These are phyloP conservation scores for Lycium barbarum DNA, from an alignment of 257 asterid genomes.

Conservation along the genomic window DNA sequence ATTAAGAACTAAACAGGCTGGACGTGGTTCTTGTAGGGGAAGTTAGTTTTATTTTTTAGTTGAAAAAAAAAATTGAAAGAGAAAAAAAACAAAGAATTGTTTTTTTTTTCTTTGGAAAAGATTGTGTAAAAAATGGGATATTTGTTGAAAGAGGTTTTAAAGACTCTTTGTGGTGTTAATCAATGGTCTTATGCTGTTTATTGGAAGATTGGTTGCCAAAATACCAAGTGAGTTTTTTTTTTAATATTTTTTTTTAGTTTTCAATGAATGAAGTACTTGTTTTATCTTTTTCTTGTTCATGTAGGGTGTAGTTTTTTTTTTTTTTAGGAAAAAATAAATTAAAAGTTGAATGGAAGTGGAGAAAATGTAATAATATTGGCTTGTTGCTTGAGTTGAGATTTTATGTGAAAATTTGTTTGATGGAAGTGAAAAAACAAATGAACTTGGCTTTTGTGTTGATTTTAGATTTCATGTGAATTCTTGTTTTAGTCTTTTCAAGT, in stretches of 20 bases:
- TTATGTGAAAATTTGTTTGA: neutral
- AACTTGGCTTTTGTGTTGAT: conserved; percentile 23
- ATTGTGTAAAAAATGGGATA: conserved; percentile 65
- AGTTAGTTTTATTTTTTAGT: conserved; percentile 59
- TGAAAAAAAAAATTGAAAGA: neutral
- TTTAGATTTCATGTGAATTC: neutral
- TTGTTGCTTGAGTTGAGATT: neutral
- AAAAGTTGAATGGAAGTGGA: neutral
- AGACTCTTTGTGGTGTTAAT: conserved; percentile 92
- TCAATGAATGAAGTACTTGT: neutral
- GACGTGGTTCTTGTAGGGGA: conserved; percentile 97
- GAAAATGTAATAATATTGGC: neutral
- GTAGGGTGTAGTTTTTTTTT: neutral
- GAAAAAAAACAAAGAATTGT: neutral
- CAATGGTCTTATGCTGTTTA: conserved; percentile 97
- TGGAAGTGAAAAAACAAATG: neutral
- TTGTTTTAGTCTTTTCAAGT: neutral
- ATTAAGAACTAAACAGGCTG: conserved; percentile 94
- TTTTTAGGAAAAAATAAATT: neutral
- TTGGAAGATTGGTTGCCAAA: conserved; percentile 92
- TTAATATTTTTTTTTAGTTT: neutral
- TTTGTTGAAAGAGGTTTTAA: conserved; percentile 89
- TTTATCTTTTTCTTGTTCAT: neutral
- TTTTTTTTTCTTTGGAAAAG: neutral
- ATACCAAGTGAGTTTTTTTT: conserved; percentile 71